phyloP scores from a whole-genome alignment of 495 filamentous ascomycete genomes.

The Cryomyces minteri region DNA sequence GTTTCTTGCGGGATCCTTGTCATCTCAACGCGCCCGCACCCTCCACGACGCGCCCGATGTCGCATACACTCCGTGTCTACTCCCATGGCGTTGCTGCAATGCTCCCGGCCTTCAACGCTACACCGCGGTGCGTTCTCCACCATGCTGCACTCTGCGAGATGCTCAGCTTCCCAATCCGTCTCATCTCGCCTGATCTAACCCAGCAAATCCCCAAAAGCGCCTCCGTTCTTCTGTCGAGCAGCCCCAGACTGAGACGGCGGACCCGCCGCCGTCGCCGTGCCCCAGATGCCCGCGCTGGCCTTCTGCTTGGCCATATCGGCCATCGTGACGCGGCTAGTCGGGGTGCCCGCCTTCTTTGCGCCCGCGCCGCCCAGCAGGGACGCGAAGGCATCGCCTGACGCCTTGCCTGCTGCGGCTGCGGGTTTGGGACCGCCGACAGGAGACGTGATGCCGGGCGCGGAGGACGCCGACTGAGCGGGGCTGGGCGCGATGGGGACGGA shows the following conservation, averaged over 20 bases:
- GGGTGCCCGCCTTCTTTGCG: conserved; percentile 51
- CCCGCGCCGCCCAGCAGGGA: conserved; percentile 67
- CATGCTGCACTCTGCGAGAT: too few relatives aligned
- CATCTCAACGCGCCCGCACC: too few relatives aligned
- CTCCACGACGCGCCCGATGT: too few relatives aligned
- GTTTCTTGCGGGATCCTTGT: too few relatives aligned
- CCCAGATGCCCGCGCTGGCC: conserved; percentile 87
- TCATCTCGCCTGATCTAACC: not conserved
- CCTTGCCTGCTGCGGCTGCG: conserved; percentile 1
- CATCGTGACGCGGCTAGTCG: conserved; percentile 51
- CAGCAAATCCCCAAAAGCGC: conserved; percentile 14
- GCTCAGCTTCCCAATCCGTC: too few relatives aligned
- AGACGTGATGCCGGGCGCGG: conserved; percentile 19
- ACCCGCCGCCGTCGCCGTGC: conserved; percentile 30
- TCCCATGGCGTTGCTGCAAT: too few relatives aligned
- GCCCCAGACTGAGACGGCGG: conserved; percentile 20
- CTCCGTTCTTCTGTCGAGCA: conserved; percentile 1
- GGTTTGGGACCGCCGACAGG: conserved; percentile 29
- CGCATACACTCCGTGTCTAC: too few relatives aligned
- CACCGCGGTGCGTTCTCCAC: too few relatives aligned
- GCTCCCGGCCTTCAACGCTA: too few relatives aligned
- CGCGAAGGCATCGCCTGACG: conserved; percentile 68
- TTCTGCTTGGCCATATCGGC: conserved; percentile 93
- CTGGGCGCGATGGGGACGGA: conserved; percentile 37
- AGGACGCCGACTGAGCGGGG: conserved; percentile 13